A percentile compares a stretch with the other conserved stretches of the same genome.
Conservation (phyloP, 352 stramenopile species). For the Phytophthora hibernalis region DNA sequence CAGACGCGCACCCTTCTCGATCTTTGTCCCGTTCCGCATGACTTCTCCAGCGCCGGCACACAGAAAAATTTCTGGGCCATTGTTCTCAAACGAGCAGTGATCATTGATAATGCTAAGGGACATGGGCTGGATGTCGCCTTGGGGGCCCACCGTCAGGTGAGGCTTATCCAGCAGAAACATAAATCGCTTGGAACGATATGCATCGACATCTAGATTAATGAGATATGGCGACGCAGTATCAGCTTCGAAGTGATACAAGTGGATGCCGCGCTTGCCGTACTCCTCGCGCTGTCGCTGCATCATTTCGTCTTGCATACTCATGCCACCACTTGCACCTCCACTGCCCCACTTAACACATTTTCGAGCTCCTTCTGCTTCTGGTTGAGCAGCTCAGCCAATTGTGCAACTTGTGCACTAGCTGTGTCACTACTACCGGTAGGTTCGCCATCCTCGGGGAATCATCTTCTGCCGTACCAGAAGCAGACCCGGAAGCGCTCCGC, state of each 20-base stretch:
- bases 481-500: conserved; percentile 37
- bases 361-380: conserved; percentile 79
- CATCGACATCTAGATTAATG: conserved; percentile 95
- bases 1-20: conserved; percentile 53
- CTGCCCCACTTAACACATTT: conserved; percentile 67
- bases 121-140: conserved; percentile 93
- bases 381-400: conserved; percentile 71
- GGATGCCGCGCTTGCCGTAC: conserved; percentile 92
- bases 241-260: conserved; percentile 89
- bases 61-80: conserved; percentile 55
- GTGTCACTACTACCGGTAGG: conserved; percentile 39
- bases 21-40: conserved; percentile 87
- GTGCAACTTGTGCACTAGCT: conserved; percentile 47
- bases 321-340: conserved; percentile 41
- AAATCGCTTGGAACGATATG: conserved; percentile 92
- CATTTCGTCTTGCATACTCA: conserved; percentile 80
- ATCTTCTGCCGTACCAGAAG: conserved; percentile 5
- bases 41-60: conserved; percentile 82
- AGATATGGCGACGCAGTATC: conserved; percentile 89
- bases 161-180: conserved; percentile 90
- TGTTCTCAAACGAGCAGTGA: conserved; percentile 85
- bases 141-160: conserved; percentile 57
- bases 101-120: conserved; percentile 90
- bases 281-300: conserved; percentile 91
- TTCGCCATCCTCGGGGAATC: conserved; percentile 11